Percentiles rank a stretch among this genome's conserved stretches.
phyloP scores from a whole-genome alignment of 202 grass and related monocot genomes.

The Schoenoplectus tabernaemontani region DNA sequence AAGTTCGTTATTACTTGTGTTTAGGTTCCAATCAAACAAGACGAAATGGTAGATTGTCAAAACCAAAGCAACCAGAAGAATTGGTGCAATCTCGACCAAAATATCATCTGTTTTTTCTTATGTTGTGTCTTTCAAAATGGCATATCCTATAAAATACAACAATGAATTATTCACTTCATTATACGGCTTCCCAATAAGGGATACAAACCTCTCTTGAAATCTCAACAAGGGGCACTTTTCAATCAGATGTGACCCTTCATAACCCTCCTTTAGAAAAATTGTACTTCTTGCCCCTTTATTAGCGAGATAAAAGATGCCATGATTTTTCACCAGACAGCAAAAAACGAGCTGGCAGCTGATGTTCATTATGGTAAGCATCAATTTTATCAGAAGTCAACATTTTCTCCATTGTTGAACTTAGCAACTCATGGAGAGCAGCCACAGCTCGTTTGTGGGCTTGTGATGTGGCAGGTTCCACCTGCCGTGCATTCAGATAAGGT shows the following conservation, averaged over 20 bases:
- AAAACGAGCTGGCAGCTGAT: too few relatives aligned
- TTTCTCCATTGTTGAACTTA: slow-evolving; percentile 76
- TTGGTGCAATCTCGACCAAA: neutral
- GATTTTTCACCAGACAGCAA: too few relatives aligned
- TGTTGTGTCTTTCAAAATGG: neutral
- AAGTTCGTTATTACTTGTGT: neutral
- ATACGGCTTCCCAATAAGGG: slow-evolving; percentile 52
- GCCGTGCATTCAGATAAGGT: slow-evolving; percentile 65
- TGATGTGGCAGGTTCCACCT: slow-evolving; percentile 49
- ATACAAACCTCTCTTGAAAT: slow-evolving; percentile 59
- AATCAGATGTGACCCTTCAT: slow-evolving; percentile 46
- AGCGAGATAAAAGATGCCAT: slow-evolving; percentile 87
- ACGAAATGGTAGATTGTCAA: too few relatives aligned
- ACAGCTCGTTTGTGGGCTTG: slow-evolving; percentile 63
- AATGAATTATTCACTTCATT: slow-evolving; percentile 28
- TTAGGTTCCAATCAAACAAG: too few relatives aligned
- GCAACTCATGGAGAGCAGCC: slow-evolving; percentile 69
- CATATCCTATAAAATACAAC: neutral
- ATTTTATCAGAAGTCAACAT: slow-evolving; percentile 78
- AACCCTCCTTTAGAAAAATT: slow-evolving; percentile 83
- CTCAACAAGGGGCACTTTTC: slow-evolving; percentile 60
- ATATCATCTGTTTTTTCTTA: too few relatives aligned
- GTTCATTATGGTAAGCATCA: too few relatives aligned
- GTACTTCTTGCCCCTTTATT: slow-evolving; percentile 87
- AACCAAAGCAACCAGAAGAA: neutral